phyloP scores from a whole-genome alignment of 768 basidiomycete species.

The Trametes meyenii region DNA sequence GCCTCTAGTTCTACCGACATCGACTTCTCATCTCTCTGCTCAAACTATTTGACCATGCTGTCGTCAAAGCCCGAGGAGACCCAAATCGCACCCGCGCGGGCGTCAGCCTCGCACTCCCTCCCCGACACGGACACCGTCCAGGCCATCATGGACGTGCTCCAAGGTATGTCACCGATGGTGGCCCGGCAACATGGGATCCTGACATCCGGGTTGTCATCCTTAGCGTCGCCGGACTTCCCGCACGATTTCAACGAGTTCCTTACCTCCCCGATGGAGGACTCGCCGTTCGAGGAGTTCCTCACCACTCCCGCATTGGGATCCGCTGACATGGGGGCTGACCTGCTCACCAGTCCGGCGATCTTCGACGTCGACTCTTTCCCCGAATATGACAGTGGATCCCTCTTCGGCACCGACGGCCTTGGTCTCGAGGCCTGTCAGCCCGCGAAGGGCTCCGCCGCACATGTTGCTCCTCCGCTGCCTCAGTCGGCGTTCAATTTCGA shows the following conservation, averaged over 20 bases:
- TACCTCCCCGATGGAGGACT: constrained; percentile 51
- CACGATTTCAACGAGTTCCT: constrained; percentile 46
- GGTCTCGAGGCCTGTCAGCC: constrained; percentile 13
- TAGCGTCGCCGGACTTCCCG: constrained; percentile 46
- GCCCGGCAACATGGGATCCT: not conserved
- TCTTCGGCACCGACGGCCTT: constrained; percentile 33
- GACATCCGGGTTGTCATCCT: not conserved
- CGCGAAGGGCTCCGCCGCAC: constrained; percentile 28
- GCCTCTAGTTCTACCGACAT: constrained; percentile 44
- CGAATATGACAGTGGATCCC: constrained; percentile 31
- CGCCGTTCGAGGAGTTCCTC: constrained; percentile 50
- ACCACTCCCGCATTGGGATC: constrained; percentile 46
- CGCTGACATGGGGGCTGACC: constrained; percentile 39
- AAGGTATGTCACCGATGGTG: constrained; percentile 31
- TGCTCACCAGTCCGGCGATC: constrained; percentile 47
- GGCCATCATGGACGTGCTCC: constrained; percentile 43
- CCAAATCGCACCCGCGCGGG: constrained; percentile 31
- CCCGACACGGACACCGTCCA: constrained; percentile 36
- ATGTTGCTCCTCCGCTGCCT: constrained; percentile 18
- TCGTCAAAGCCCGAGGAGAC: constrained; percentile 42
- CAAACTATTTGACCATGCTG: constrained; percentile 74
- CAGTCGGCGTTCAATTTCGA: constrained; percentile 35
- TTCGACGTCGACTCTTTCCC: constrained; percentile 40
- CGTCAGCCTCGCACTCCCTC: constrained; percentile 22
- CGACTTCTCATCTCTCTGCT: constrained; percentile 47